Conservation (phyloP, 108 stramenopile genomes). For the Cyclotella choctawhatcheeana region DNA sequence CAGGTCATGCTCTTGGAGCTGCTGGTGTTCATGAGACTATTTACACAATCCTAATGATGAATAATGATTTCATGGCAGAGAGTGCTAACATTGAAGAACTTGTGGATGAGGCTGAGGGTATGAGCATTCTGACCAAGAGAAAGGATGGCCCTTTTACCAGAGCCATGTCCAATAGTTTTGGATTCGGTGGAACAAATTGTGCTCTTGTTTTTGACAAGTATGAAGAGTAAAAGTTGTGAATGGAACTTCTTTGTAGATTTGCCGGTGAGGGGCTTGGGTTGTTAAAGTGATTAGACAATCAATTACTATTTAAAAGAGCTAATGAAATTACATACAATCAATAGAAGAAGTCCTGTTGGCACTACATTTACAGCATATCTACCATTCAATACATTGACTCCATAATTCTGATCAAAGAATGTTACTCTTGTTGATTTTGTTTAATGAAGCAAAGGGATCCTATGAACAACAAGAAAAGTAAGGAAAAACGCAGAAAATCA, state of each 20-base stretch:
- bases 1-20: slow-evolving; percentile 97
- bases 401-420: no score
- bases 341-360: no score
- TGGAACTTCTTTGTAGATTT: not conserved
- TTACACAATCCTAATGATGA: slow-evolving; percentile 94
- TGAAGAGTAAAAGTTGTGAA: slow-evolving; percentile 41
- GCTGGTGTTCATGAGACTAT: slow-evolving; percentile 98
- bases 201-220: slow-evolving; percentile 96
- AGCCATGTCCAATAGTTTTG: slow-evolving; percentile 98
- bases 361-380: no score
- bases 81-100: slow-evolving; percentile 90
- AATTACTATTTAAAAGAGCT: slow-evolving; percentile 3
- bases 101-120: slow-evolving; percentile 92
- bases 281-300: slow-evolving; percentile 15
- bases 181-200: slow-evolving; percentile 99
- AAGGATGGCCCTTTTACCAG: slow-evolving; percentile 91
- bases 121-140: slow-evolving; percentile 88
- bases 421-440: no score
- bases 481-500: no score
- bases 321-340: no score
- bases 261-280: not conserved
- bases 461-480: no score
- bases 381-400: no score
- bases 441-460: no score
- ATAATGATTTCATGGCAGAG: slow-evolving; percentile 95